These are phyloP conservation scores for Pyrus hybrid DNA, from an alignment of 331 rosid genomes.

Conservation along the genomic window DNA sequence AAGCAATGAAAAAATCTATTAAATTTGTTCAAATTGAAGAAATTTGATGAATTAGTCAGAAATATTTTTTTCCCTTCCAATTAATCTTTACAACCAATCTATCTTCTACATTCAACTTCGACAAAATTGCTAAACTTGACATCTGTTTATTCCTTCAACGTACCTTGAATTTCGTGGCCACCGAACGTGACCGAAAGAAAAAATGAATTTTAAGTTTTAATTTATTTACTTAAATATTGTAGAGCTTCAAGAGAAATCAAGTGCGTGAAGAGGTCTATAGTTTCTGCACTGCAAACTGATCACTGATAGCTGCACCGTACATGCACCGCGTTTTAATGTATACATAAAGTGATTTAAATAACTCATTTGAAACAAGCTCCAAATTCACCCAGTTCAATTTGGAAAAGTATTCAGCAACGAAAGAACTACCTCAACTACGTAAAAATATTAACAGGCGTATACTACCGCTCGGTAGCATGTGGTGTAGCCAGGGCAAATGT, in stretches of 20 bases:
- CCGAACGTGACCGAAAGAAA: not conserved
- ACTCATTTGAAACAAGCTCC: conserved; percentile 1
- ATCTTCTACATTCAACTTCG: no score
- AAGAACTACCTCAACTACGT: conserved; percentile 14
- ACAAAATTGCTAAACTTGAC: no score
- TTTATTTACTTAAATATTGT: conserved; percentile 4
- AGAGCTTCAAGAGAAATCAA: not conserved
- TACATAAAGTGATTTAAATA: not conserved
- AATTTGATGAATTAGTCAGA: no score
- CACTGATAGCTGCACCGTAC: not conserved
- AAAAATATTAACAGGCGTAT: conserved; percentile 26
- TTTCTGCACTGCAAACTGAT: not conserved
- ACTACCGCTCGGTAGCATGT: conserved; percentile 18
- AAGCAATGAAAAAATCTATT: no score
- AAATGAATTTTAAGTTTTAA: not conserved
- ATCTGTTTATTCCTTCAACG: no score
- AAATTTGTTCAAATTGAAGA: no score
- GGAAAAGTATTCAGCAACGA: not conserved
- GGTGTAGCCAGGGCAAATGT: conserved; percentile 9
- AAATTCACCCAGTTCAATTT: conserved; percentile 19
- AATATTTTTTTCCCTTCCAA: no score
- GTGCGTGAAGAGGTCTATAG: not conserved
- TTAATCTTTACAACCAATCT: no score
- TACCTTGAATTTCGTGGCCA: no score
- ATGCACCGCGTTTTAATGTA: not conserved